These are phyloP conservation scores for Ogataea nakhonphanomensis DNA, from an alignment of 805 yeast species.

Conservation along the genomic window DNA sequence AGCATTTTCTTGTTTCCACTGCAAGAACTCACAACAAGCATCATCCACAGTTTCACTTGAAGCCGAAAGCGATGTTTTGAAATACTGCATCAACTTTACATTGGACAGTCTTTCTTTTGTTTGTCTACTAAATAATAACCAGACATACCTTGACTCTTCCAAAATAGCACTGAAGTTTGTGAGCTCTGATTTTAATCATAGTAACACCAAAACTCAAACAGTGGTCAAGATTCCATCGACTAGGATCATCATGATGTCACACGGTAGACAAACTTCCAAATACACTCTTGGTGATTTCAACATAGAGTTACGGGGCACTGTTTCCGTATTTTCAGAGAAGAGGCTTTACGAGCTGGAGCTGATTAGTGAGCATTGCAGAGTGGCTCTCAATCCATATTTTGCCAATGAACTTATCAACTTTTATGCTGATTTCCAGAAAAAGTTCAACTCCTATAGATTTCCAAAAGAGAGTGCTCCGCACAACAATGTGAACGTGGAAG, in stretches of 20 bases:
- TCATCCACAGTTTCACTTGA: no score
- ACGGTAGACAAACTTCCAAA: constrained; percentile 38
- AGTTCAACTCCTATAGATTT: constrained; percentile 4
- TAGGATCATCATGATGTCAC: constrained; percentile 32
- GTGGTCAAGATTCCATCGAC: constrained; percentile 40
- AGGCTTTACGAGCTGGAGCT: constrained; percentile 48
- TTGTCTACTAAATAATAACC: constrained; percentile 15
- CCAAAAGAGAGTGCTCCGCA: neutral
- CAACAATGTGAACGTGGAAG: constrained; percentile 8
- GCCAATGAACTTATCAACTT: constrained; percentile 24
- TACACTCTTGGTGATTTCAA: constrained; percentile 45
- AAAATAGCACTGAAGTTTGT: constrained; percentile 8
- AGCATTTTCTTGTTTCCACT: neutral
- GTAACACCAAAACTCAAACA: constrained; percentile 33
- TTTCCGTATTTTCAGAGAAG: constrained; percentile 31
- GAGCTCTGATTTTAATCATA: constrained; percentile 16
- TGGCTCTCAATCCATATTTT: constrained; percentile 52
- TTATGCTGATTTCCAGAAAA: constrained; percentile 10
- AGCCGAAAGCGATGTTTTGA: neutral
- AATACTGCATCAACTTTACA: constrained; percentile 2
- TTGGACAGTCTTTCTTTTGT: constrained; percentile 12
- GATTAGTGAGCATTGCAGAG: constrained; percentile 55
- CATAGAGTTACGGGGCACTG: constrained; percentile 41
- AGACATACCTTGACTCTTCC: constrained; percentile 16
- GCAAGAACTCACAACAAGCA: neutral